phyloP scores from a whole-genome alignment of 176 grass and related monocot genomes.

The Tuctoria greenei region DNA sequence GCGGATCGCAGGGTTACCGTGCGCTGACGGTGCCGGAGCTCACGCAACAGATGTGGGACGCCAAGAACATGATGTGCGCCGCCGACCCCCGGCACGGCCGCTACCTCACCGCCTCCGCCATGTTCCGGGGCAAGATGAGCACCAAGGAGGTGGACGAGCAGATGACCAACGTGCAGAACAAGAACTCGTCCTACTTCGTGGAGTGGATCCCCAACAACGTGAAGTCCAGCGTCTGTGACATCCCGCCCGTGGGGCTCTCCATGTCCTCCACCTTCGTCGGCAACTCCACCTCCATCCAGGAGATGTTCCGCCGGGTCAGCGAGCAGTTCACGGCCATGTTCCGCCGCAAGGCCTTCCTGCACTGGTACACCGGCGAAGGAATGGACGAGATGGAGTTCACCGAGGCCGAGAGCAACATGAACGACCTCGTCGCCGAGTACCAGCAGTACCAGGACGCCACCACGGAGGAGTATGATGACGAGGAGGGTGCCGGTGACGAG shows the following conservation, averaged over 20 bases:
- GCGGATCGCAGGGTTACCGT: conserved; percentile 78
- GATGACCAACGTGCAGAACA: conserved; percentile 84
- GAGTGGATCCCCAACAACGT: conserved; percentile 79
- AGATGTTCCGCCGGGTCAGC: conserved; percentile 86
- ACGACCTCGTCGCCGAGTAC: conserved; percentile 92
- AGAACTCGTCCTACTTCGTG: conserved; percentile 73
- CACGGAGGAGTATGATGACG: conserved; percentile 43
- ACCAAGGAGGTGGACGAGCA: conserved; percentile 80
- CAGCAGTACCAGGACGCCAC: conserved; percentile 98
- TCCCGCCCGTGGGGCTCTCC: conserved; percentile 49
- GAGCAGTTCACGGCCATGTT: conserved; percentile 96
- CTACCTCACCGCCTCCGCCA: conserved; percentile 72
- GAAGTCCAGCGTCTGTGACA: conserved; percentile 75
- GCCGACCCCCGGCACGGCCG: conserved; percentile 83
- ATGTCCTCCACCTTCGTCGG: conserved; percentile 81
- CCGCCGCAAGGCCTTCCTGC: conserved; percentile 84
- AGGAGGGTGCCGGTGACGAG: conserved; percentile 42
- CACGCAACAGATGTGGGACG: conserved; percentile 97
- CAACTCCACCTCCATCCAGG: conserved; percentile 89
- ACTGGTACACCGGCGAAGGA: conserved; percentile 79
- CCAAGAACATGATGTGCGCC: conserved; percentile 98
- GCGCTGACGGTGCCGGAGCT: conserved; percentile 79
- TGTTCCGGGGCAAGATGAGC: conserved; percentile 78
- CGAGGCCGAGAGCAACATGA: conserved; percentile 99
- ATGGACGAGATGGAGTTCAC: conserved; percentile 99